A percentile compares a stretch with the other conserved stretches of the same genome.
These are phyloP conservation scores for Torulaspora quercuum DNA, from an alignment of 805 yeast species.

Conservation along the genomic window DNA sequence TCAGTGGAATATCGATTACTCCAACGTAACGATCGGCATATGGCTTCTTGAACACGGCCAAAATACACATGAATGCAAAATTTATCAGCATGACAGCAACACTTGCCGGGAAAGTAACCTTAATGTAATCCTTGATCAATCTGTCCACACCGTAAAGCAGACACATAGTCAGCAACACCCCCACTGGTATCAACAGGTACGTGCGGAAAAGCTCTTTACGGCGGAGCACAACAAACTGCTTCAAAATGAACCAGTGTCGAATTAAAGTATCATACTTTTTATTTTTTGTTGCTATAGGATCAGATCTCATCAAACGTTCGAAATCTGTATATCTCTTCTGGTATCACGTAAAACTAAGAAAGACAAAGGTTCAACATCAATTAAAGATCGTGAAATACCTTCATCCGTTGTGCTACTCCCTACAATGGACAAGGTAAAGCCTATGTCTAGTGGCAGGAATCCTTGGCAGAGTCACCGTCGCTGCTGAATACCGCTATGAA, in stretches of 20 bases:
- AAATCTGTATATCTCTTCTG: too few relatives aligned
- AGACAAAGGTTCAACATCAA: too few relatives aligned
- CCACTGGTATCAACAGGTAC: constrained; percentile 22
- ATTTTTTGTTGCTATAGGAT: too few relatives aligned
- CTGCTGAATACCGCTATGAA: too few relatives aligned
- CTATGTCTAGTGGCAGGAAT: too few relatives aligned
- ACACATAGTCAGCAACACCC: constrained; percentile 20
- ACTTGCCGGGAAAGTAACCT: constrained; percentile 24
- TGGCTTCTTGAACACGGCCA: constrained; percentile 18
- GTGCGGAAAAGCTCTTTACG: constrained; percentile 16
- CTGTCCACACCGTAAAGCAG: constrained; percentile 24
- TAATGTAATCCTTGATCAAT: constrained; percentile 20
- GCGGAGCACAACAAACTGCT: constrained; percentile 14
- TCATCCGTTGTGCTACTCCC: too few relatives aligned
- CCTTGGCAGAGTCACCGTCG: too few relatives aligned
- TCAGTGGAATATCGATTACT: constrained; percentile 56
- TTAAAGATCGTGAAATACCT: too few relatives aligned
- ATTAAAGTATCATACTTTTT: constrained; percentile 1
- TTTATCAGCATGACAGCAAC: constrained; percentile 28
- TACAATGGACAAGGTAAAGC: too few relatives aligned
- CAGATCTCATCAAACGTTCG: too few relatives aligned
- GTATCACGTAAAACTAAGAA: too few relatives aligned
- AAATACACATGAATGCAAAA: constrained; percentile 20
- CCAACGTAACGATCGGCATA: constrained; percentile 18
- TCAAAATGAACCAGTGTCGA: constrained; percentile 16